Percentiles rank a stretch among this genome's conserved stretches.
These are phyloP conservation scores for Cardamine resedifolia DNA, from an alignment of 345 rosid species.

Conservation along the genomic window DNA sequence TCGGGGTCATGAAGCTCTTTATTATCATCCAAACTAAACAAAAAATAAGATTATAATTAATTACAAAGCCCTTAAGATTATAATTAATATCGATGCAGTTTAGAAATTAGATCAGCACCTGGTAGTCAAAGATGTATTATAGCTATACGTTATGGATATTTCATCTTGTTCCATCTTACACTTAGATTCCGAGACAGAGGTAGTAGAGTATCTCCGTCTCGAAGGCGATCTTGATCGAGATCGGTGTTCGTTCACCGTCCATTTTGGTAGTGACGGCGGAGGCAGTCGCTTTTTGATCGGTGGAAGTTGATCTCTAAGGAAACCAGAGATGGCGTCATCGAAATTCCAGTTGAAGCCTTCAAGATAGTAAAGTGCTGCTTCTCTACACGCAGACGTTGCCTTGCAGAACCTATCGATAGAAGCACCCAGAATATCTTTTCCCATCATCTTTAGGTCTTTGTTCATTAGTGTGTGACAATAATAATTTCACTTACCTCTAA, in stretches of 20 bases:
- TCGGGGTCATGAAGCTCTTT: neutral
- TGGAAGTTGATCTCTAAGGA: conserved; percentile 3
- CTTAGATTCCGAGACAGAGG: neutral
- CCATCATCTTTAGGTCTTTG: too few relatives aligned
- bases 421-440: neutral
- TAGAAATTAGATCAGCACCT: neutral
- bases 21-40: conserved; percentile 6
- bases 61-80: neutral
- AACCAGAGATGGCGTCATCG: conserved; percentile 9
- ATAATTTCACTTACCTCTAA: neutral
- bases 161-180: conserved; percentile 14
- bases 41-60: too few relatives aligned
- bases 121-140: neutral
- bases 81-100: neutral
- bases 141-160: neutral
- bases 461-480: neutral
- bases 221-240: conserved; percentile 4
- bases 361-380: conserved; percentile 15
- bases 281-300: neutral
- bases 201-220: neutral
- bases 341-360: conserved; percentile 19
- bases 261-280: neutral
- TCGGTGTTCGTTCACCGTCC: neutral
- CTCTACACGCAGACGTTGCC: neutral
- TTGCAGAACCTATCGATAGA: neutral